Conservation (phyloP, 129 eudicot genomes). For the Helianthus annuus region DNA sequence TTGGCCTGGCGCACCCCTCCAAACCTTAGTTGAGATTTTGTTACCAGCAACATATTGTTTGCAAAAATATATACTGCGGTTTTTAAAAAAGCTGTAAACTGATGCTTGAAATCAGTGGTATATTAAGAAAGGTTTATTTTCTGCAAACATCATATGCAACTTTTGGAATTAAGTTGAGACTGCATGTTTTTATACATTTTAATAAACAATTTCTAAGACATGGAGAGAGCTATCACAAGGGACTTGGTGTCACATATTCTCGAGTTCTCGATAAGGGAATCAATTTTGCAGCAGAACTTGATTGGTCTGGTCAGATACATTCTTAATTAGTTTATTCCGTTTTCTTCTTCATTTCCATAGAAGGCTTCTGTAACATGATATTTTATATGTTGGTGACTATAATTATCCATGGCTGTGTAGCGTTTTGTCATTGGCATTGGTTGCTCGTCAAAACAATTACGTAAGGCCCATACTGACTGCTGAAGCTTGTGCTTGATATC, state of each 20-base stretch:
- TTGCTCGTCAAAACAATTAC: conserved; percentile 93
- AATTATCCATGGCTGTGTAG: conserved; percentile 37
- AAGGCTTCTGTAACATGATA: too few species aligned
- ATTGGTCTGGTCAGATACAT: conserved; percentile 76
- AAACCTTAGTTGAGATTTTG: too few species aligned
- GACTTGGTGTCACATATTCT: conserved; percentile 82
- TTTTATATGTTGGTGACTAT: background rate
- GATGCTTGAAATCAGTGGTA: too few species aligned
- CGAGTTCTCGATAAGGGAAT: conserved; percentile 67
- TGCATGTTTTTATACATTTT: too few species aligned
- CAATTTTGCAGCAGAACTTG: conserved; percentile 91
- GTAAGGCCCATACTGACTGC: conserved; percentile 74
- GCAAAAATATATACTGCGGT: too few species aligned
- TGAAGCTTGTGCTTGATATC: conserved; percentile 68
- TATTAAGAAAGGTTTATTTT: too few species aligned
- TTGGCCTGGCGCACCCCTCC: background rate
- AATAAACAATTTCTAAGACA: conserved; percentile 42
- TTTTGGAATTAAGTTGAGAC: too few species aligned
- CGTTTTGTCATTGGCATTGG: conserved; percentile 78
- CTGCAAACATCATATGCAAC: too few species aligned
- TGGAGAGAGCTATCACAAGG: conserved; percentile 93
- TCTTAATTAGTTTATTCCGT: background rate
- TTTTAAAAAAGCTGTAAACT: too few species aligned
- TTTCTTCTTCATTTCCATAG: background rate
- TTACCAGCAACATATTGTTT: too few species aligned